Conservation (phyloP, 208 protist genomes). For the Trypanosomatidae sp. region DNA sequence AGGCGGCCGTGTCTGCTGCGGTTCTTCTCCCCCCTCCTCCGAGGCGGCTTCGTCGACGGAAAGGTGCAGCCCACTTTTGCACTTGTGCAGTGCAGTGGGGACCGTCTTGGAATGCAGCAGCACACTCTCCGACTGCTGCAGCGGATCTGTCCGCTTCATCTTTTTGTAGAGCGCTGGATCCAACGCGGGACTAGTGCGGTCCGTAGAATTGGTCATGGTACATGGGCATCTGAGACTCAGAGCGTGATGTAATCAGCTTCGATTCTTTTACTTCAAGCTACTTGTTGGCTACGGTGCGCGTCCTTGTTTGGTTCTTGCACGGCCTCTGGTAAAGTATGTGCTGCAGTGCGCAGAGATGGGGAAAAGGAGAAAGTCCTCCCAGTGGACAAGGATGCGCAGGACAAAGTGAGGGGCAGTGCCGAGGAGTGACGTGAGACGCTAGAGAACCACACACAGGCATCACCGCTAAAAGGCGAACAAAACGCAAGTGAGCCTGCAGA, state of each 20-base stretch:
- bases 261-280: neutral
- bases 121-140: slow-evolving; percentile 19
- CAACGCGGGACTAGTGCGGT: too few species aligned
- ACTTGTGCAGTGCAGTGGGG: slow-evolving; percentile 6
- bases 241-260: neutral
- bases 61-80: slow-evolving; percentile 11
- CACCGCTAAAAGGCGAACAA: neutral
- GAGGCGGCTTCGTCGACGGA: neutral
- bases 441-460: neutral
- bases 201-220: neutral
- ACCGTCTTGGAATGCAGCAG: slow-evolving; percentile 14
- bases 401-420: neutral
- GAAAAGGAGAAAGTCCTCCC: neutral
- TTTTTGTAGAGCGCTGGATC: slow-evolving; percentile 8
- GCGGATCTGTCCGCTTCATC: slow-evolving; percentile 5
- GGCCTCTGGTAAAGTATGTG: neutral
- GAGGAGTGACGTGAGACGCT: neutral
- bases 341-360: neutral
- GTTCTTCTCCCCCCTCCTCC: neutral
- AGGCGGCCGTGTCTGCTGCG: neutral
- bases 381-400: neutral
- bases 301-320: neutral
- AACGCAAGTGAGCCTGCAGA: too few species aligned
- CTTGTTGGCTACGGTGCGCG: neutral
- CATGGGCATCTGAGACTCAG: neutral